These are phyloP conservation scores for Boletus rex-veris DNA, from an alignment of 768 basidiomycete genomes.

Conservation along the genomic window DNA sequence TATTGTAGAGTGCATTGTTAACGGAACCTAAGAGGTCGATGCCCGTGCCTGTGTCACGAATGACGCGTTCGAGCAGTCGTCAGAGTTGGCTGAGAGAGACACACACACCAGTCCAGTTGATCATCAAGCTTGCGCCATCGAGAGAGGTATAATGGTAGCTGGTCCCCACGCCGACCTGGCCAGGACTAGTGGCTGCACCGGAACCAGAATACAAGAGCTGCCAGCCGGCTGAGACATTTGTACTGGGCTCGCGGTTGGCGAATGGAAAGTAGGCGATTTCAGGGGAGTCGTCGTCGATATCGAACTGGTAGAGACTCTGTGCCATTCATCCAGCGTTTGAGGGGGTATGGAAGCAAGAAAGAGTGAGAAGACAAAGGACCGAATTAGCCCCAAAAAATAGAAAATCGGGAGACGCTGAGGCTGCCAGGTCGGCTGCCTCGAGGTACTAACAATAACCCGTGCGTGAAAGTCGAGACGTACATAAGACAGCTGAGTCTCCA, in stretches of 20 bases:
- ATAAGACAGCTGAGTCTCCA: conserved; percentile 11
- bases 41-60: conserved; percentile 50
- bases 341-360: conserved; percentile 6
- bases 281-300: conserved; percentile 67
- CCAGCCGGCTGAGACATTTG: conserved; percentile 60
- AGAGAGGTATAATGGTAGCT: conserved; percentile 61
- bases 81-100: not conserved
- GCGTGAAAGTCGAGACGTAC: not conserved
- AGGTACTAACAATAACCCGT: conserved; percentile 21
- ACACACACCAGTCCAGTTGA: conserved; percentile 61
- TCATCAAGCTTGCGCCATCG: conserved; percentile 51
- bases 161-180: conserved; percentile 49
- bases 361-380: conserved; percentile 5
- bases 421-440: conserved; percentile 26
- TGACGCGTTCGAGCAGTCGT: conserved; percentile 2
- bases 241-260: conserved; percentile 48
- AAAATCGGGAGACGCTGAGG: conserved; percentile 16
- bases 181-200: conserved; percentile 43
- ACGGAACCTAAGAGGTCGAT: conserved; percentile 57
- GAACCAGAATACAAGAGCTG: conserved; percentile 55
- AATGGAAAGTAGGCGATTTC: conserved; percentile 58
- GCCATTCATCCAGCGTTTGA: conserved; percentile 35
- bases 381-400: not conserved
- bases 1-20: conserved; percentile 40
- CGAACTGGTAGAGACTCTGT: conserved; percentile 32